These are phyloP conservation scores for Bipolaris victoriae DNA, from an alignment of 2,329 filamentous ascomycete genomes.

Conservation along the genomic window DNA sequence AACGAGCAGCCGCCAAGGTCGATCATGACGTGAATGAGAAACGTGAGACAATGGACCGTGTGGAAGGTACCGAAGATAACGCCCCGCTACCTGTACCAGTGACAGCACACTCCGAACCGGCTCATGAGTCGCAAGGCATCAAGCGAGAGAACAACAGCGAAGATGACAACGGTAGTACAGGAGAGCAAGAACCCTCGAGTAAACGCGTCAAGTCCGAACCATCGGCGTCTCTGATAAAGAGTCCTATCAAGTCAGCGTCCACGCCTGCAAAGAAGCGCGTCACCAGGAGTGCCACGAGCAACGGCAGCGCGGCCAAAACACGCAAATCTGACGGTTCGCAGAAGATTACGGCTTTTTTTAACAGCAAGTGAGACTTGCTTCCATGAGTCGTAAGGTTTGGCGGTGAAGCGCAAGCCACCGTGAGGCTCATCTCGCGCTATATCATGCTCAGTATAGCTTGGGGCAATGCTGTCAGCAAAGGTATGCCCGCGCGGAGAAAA, in stretches of 20 bases:
- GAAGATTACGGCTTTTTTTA: conserved; percentile 65
- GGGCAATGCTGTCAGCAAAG: not conserved
- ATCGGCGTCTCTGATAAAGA: conserved; percentile 29
- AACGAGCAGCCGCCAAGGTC: conserved; percentile 48
- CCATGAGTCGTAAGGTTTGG: conserved; percentile 1
- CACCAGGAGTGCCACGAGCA: conserved; percentile 63
- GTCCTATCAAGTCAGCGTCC: conserved; percentile 29
- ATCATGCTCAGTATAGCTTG: conserved; percentile 9
- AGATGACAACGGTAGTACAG: conserved; percentile 38
- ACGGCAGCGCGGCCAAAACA: conserved; percentile 56
- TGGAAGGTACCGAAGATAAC: conserved; percentile 58
- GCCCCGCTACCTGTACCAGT: conserved; percentile 56
- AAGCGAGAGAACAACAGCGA: conserved; percentile 58
- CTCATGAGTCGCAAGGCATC: conserved; percentile 42
- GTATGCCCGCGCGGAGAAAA: not conserved
- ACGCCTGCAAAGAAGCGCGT: conserved; percentile 50
- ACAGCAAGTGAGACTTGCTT: conserved; percentile 49
- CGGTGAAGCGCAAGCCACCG: conserved; percentile 23
- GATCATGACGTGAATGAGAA: conserved; percentile 51
- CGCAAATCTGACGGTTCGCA: conserved; percentile 58
- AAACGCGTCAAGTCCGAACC: conserved; percentile 45
- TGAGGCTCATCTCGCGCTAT: conserved; percentile 25
- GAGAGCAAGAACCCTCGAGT: conserved; percentile 43
- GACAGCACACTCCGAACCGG: conserved; percentile 11
- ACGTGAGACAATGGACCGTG: conserved; percentile 52